phyloP scores from a whole-genome alignment of 306 rosid species.

The Trifolium dubium region DNA sequence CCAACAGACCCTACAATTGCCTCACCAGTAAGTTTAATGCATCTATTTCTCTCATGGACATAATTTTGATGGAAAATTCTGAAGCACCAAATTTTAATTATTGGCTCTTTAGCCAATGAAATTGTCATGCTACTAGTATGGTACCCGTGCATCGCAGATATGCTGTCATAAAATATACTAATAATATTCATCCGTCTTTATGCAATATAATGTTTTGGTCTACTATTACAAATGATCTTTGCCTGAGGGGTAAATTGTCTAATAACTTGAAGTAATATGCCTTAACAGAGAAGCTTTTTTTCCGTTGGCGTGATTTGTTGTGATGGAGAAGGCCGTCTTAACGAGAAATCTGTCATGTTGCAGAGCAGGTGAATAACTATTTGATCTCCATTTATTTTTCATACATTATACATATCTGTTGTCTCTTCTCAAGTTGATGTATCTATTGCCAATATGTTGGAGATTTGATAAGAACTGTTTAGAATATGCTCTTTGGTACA shows the following conservation, averaged over 20 bases:
- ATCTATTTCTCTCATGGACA: conserved; percentile 23
- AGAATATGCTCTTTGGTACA: not conserved
- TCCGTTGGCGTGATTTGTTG: conserved; percentile 86
- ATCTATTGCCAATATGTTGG: conserved; percentile 3
- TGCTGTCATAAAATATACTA: too few relatives aligned
- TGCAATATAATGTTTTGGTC: not conserved
- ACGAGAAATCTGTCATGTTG: conserved; percentile 84
- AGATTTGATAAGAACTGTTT: conserved; percentile 1
- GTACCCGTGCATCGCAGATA: too few relatives aligned
- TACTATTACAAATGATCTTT: conserved; percentile 24
- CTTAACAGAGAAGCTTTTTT: conserved; percentile 82
- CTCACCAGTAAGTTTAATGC: conserved; percentile 66
- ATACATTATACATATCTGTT: not conserved
- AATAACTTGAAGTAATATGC: conserved; percentile 35
- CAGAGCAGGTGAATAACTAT: conserved; percentile 75
- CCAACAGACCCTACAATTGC: conserved; percentile 89
- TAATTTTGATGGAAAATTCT: conserved; percentile 16
- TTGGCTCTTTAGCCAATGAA: conserved; percentile 19
- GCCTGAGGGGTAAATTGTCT: conserved; percentile 25
- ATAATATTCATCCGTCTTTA: too few relatives aligned
- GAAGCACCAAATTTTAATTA: conserved; percentile 14
- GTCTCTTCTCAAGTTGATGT: not conserved
- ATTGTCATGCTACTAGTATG: not conserved
- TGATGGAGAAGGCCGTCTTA: conserved; percentile 91
- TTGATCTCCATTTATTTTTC: conserved; percentile 3